phyloP scores from a whole-genome alignment of 2,329 filamentous ascomycete genomes.

The Xylaria sp. region DNA sequence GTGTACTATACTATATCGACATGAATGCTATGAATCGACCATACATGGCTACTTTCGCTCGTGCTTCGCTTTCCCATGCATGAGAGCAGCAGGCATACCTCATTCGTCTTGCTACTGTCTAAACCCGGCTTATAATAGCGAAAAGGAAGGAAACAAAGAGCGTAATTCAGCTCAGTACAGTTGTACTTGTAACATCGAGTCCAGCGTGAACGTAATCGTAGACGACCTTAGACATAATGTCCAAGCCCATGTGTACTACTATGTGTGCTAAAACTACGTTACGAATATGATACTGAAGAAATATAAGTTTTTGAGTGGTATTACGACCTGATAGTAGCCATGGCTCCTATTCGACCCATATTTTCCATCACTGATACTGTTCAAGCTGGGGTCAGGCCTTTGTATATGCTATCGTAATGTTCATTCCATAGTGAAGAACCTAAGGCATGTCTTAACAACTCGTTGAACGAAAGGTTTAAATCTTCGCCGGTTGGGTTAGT shows the following conservation, averaged over 20 bases:
- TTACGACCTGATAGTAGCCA: neutral
- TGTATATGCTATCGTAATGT: too few species aligned
- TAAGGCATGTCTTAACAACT: too few species aligned
- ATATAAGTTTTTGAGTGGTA: neutral
- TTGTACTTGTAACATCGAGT: too few species aligned
- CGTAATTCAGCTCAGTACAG: too few species aligned
- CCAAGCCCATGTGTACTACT: neutral
- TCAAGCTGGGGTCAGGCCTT: neutral
- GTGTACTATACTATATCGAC: constrained; percentile 5
- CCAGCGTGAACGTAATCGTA: neutral
- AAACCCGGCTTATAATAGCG: too few species aligned
- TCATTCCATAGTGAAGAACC: too few species aligned
- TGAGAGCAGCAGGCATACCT: too few species aligned
- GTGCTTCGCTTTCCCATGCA: too few species aligned
- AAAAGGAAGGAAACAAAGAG: too few species aligned
- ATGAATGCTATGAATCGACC: neutral
- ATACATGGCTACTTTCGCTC: neutral
- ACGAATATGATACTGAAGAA: neutral
- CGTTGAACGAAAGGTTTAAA: too few species aligned
- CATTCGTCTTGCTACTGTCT: neutral
- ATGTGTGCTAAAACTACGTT: neutral
- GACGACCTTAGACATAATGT: neutral
- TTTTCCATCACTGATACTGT: neutral
- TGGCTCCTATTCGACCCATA: neutral
- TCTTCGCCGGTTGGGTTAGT: neutral